Base-by-base conservation (phyloP, 495 filamentous ascomycete genomes). In the Penicillium flavigenum region DNA sequence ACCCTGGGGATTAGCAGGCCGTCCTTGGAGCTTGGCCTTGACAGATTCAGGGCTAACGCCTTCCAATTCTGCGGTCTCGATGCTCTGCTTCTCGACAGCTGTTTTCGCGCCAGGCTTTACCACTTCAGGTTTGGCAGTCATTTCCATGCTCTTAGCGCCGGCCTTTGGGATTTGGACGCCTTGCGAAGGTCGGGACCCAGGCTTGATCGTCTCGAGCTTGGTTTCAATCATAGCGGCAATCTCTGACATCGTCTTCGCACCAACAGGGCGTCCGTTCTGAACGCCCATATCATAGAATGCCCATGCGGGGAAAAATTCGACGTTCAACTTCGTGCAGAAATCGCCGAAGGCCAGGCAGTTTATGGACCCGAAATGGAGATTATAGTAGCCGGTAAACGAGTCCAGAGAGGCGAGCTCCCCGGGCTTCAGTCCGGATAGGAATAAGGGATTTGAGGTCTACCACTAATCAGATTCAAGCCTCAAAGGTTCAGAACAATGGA, bases 321-420 rank as follows among this genome's bases (percentile, higher is more conserved):
- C 79, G 1, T 83, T 74, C 52, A 91, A 78, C 34, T 81, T 78
- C 45, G 67, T 62, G 70, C 94, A 98, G 2, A 88, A 72, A 64
- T 92, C 87, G 41, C 84, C 86, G 67, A 85, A 88, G 8, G 88
- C 89, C 41, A 89, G 68, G 72, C 94, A 98, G 70, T 98, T 91
- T 58, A 98, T 68, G 31, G 80, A 80, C 4, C 81, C 94, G 66
- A 98, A 97, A 63, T 90, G 85, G 73, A 98, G 92, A 72, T 96
- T 83, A 70, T 97, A 98, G 70, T 86, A 94, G 36, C 80, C 76
- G 10, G 81, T 80, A 62, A 88, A 88, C 1, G 81, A 80, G 62
- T 88, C 86, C 34, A 83, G 42, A n/a, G 81, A 81, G 44, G 81
- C 65, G 3, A 73, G 68, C 31, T 78, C 77, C 17, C 74, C 58